These are phyloP conservation scores for Botrytis squamosa DNA, from an alignment of 2,329 filamentous ascomycete species.

Conservation along the genomic window DNA sequence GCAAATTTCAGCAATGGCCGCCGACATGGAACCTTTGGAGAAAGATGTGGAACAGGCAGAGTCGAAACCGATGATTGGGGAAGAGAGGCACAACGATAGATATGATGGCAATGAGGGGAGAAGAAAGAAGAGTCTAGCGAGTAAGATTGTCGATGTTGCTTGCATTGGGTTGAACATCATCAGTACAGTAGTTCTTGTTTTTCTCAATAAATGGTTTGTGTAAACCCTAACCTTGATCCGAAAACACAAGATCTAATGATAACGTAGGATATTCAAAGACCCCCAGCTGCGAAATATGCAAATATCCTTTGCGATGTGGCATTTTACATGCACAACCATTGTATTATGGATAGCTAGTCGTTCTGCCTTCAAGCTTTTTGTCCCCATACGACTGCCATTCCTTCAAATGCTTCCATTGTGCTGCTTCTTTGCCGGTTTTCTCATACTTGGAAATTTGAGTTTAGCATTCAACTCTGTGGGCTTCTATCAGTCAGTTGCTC, in stretches of 20 bases:
- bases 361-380: slow-evolving; percentile 46
- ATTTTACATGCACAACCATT: slow-evolving; percentile 46
- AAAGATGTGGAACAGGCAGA: slow-evolving; percentile 35
- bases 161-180: slow-evolving; percentile 46
- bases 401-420: slow-evolving; percentile 47
- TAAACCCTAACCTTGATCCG: neutral
- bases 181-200: slow-evolving; percentile 45
- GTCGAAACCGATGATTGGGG: slow-evolving; percentile 25
- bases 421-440: slow-evolving; percentile 47
- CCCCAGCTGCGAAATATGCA: slow-evolving; percentile 46
- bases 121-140: slow-evolving; percentile 23
- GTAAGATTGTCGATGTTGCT: slow-evolving; percentile 29
- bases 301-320: slow-evolving; percentile 49
- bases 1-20: slow-evolving; percentile 2
- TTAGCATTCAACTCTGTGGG: slow-evolving; percentile 48
- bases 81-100: slow-evolving; percentile 13
- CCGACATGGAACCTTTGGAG: slow-evolving; percentile 19
- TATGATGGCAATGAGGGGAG: slow-evolving; percentile 20
- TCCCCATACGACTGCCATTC: slow-evolving; percentile 45
- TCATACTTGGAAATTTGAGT: slow-evolving; percentile 47
- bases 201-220: slow-evolving; percentile 46
- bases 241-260: slow-evolving; percentile 5
- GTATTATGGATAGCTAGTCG: slow-evolving; percentile 45
- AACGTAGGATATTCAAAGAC: slow-evolving; percentile 45
- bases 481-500: slow-evolving; percentile 44